Conservation (phyloP, 352 stramenopile genomes). For the Globisporangium uncinulatum region DNA sequence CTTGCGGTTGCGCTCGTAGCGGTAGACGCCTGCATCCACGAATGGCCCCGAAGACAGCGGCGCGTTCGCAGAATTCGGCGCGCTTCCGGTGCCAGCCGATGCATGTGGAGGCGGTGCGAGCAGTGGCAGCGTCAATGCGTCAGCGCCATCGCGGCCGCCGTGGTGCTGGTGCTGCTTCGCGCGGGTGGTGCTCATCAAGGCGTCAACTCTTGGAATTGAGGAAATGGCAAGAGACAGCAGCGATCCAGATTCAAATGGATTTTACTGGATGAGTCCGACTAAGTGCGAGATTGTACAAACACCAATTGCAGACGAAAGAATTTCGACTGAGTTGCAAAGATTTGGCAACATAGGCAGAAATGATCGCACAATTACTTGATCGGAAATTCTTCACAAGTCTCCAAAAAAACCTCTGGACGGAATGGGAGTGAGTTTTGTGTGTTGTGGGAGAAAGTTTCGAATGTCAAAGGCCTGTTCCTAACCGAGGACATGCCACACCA, state of each 20-base stretch:
- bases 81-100: not conserved
- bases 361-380: no score
- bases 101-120: not conserved
- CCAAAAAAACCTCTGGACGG: no score
- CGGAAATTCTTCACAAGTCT: no score
- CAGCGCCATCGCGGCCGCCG: not conserved
- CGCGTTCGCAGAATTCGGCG: slow-evolving; percentile 4
- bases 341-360: no score
- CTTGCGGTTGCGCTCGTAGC: slow-evolving; percentile 59
- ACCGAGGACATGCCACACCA: no score
- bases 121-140: slow-evolving; percentile 3
- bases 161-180: slow-evolving; percentile 3
- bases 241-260: slow-evolving; percentile 2
- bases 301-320: no score
- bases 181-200: slow-evolving; percentile 4
- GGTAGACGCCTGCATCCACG: slow-evolving; percentile 62
- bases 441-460: no score
- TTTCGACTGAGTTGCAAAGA: no score
- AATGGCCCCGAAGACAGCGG: slow-evolving; percentile 18
- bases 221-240: not conserved
- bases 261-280: not conserved
- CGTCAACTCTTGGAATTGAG: not conserved
- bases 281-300: slow-evolving; percentile 7
- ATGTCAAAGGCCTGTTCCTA: no score
- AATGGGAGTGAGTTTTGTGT: no score